phyloP scores from a whole-genome alignment of 495 filamentous ascomycete species.

The Aspergillus heteromorphus region DNA sequence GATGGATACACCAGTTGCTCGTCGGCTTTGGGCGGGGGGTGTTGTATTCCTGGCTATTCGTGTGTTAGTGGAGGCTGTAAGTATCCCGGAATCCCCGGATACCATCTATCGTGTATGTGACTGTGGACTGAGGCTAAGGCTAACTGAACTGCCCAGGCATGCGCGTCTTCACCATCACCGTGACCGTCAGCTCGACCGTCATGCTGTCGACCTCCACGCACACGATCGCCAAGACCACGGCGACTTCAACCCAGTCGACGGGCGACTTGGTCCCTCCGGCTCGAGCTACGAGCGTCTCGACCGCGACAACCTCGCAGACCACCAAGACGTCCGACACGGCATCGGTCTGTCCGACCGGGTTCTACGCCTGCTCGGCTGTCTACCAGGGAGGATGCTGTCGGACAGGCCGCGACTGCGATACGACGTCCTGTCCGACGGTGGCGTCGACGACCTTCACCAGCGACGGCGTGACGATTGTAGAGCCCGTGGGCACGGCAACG shows the following conservation, averaged over 20 bases:
- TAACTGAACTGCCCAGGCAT: conserved; percentile 31
- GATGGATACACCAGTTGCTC: conserved; percentile 64
- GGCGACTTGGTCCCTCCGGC: conserved; percentile 40
- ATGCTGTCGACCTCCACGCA: conserved; percentile 36
- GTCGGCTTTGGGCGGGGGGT: conserved; percentile 69
- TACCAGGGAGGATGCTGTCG: conserved; percentile 74
- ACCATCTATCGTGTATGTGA: background rate
- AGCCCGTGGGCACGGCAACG: conserved; percentile 45
- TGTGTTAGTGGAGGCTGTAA: conserved; percentile 81
- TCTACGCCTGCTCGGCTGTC: conserved; percentile 65
- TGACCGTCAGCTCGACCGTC: conserved; percentile 42
- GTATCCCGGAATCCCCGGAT: conserved; percentile 20
- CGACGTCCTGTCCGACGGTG: conserved; percentile 60
- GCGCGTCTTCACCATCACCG: conserved; percentile 40
- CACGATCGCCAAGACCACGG: conserved; percentile 27
- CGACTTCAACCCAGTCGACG: conserved; percentile 10
- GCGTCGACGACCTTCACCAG: conserved; percentile 56
- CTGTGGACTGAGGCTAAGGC: background rate
- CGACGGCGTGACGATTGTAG: conserved; percentile 62
- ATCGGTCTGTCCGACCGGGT: conserved; percentile 61
- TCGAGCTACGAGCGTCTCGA: conserved; percentile 39
- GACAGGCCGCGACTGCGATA: conserved; percentile 74
- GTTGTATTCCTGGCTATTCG: conserved; percentile 75
- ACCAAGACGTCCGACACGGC: conserved; percentile 21
- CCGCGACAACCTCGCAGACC: conserved; percentile 26